Base-by-base conservation (phyloP, 1,284 basidiomycete species). In the Kalmanozyma brasiliensis region DNA sequence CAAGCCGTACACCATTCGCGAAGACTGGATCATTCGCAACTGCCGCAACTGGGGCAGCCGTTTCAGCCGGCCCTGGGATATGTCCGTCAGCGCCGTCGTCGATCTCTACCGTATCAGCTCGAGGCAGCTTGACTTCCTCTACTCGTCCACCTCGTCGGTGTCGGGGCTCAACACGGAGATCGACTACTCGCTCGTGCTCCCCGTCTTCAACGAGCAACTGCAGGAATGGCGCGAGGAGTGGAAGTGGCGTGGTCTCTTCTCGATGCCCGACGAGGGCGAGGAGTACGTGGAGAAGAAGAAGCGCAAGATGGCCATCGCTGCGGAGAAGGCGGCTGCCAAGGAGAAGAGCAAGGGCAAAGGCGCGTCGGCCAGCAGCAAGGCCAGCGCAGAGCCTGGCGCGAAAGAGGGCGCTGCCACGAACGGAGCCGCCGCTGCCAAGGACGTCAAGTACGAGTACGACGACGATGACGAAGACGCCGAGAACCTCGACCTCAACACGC, bases 111-210 rank as follows among this genome's bases (percentile, higher is more conserved):
- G 78, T 14, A 67, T 81, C 37, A 76, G 73, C 48, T 92, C 92
- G 37, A 87, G 94, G 38, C 91, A 91, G 74, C 86, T 97, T 30
- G 94, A 97, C 81, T 88, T 94, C 60, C 85, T 97, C 42, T 95
- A 96, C 82, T 91, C 92, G 7, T 89, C 89, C 14, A 93, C 89
- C 6, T 89, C 87, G 29, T 87, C 91, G 10, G 85, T 89, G 0
- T 94, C 92, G 1, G 94, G 94, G 2, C 84, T 98, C 41, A 90
- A 93, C 57, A 85, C 87, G n/a, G 89, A 94, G 79, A 89, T 90
- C 66, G 93, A 98, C 82, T 97, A 94, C 83, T 84, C 91, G 58
- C 83, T 91, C 32, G 86, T 92, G 52, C 89, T 93, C 82, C 90
- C 90, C 80, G 89, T 90, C 7, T 91, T 94, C 74, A 92, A 94